Conservation (phyloP, 2,329 filamentous ascomycete species). For the Fusarium dimerum region DNA sequence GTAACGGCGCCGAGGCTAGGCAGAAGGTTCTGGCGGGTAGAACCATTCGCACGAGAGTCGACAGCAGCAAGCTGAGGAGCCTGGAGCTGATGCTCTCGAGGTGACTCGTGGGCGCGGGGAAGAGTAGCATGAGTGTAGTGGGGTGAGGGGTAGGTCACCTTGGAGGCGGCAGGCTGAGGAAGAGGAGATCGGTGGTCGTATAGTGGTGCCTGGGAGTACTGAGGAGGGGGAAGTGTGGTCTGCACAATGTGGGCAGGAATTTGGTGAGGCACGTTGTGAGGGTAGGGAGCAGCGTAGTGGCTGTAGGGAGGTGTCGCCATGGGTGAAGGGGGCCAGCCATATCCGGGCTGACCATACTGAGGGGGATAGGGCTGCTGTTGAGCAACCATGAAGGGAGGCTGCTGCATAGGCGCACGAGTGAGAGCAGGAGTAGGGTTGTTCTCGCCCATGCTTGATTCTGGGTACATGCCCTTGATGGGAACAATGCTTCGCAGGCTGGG, state of each 20-base stretch:
- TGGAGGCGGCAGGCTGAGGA: constrained; percentile 38
- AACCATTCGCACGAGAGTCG: constrained; percentile 39
- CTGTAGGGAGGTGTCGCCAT: constrained; percentile 55
- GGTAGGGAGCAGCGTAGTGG: constrained; percentile 46
- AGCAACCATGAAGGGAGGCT: constrained; percentile 40
- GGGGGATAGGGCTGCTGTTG: constrained; percentile 38
- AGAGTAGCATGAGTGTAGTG: constrained; percentile 37
- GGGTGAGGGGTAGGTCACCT: constrained; percentile 33
- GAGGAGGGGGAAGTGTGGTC: constrained; percentile 25
- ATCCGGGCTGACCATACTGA: constrained; percentile 46
- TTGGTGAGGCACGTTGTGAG: constrained; percentile 30
- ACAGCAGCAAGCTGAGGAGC: constrained; percentile 44
- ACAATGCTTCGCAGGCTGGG: constrained; percentile 77
- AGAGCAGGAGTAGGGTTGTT: constrained; percentile 77
- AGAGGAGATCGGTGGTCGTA: constrained; percentile 40
- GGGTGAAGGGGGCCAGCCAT: constrained; percentile 58
- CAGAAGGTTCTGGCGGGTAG: constrained; percentile 45
- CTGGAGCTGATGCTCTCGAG: constrained; percentile 47
- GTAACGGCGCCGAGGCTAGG: constrained; percentile 42
- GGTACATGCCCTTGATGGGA: constrained; percentile 93
- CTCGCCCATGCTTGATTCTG: constrained; percentile 91
- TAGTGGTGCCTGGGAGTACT: constrained; percentile 31
- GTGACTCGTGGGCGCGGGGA: constrained; percentile 41
- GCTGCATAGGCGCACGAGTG: constrained; percentile 70
- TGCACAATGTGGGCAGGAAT: constrained; percentile 32